Evolutionary conservation across 2,329 filamentous ascomycete genomes (phyloP).

Genomic region (Thelonectria discophora): DNA sequence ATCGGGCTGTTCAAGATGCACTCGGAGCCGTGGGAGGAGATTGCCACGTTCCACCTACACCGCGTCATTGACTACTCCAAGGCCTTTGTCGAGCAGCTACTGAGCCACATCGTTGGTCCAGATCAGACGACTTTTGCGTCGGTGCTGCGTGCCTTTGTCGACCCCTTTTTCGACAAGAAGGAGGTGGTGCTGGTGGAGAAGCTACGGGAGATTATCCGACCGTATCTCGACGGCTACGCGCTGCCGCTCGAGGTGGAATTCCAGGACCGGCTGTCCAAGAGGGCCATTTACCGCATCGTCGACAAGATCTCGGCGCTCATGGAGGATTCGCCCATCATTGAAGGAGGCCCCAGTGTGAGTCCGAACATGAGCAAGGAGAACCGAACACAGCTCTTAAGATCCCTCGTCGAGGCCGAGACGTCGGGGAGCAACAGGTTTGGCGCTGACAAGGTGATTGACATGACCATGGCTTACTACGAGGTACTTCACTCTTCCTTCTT

Average conservation of each 20-base stretch:
- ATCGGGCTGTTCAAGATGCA: constrained; percentile 53
- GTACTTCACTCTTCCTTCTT: constrained; percentile 34
- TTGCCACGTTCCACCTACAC: constrained; percentile 49
- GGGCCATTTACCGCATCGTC: constrained; percentile 19
- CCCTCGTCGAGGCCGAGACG: constrained; percentile 20
- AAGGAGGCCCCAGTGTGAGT: constrained; percentile 12
- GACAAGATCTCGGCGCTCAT: constrained; percentile 26
- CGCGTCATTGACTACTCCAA: constrained; percentile 44
- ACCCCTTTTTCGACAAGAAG: constrained; percentile 48
- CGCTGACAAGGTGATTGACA: constrained; percentile 53
- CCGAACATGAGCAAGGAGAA: background rate
- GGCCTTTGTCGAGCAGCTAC: constrained; percentile 49
- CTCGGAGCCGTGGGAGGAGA: constrained; percentile 49
- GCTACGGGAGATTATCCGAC: constrained; percentile 51
- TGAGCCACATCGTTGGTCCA: constrained; percentile 45
- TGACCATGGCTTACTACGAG: constrained; percentile 55
- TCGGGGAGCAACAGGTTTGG: constrained; percentile 45
- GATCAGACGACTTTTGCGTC: constrained; percentile 29
- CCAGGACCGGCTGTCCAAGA: constrained; percentile 24
- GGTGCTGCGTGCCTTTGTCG: constrained; percentile 37
- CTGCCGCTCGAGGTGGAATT: constrained; percentile 46
- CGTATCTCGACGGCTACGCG: constrained; percentile 46
- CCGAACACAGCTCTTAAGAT: constrained; percentile 14
- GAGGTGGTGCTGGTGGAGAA: constrained; percentile 44
- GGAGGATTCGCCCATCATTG: constrained; percentile 31